A percentile compares a stretch with the other conserved stretches of the same genome.
These are phyloP conservation scores for Stephanodiscus triporus DNA, from an alignment of 108 stramenopile species.

Conservation along the genomic window DNA sequence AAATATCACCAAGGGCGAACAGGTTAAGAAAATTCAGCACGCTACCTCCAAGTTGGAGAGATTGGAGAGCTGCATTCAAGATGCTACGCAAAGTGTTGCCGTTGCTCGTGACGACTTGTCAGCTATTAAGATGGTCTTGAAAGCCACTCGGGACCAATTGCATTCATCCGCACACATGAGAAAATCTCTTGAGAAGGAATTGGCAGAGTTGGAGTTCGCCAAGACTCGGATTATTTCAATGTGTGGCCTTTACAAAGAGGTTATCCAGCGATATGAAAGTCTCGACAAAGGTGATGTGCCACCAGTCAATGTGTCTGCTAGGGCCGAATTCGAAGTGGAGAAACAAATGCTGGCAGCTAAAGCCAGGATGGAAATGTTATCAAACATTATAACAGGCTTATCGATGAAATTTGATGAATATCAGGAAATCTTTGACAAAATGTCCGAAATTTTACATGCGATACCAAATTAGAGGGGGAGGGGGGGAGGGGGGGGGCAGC, in stretches of 20 bases:
- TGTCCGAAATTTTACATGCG: slow-evolving; percentile 19
- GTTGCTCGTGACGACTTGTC: slow-evolving; percentile 14
- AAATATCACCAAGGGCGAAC: slow-evolving; percentile 25
- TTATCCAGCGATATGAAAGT: slow-evolving; percentile 33
- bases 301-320: slow-evolving; percentile 16
- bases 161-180: not conserved
- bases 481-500: no score
- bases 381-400: slow-evolving; percentile 34
- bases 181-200: slow-evolving; percentile 17
- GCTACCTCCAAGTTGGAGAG: slow-evolving; percentile 6
- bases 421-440: slow-evolving; percentile 41
- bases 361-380: slow-evolving; percentile 27
- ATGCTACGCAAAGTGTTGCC: slow-evolving; percentile 1
- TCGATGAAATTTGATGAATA: slow-evolving; percentile 29
- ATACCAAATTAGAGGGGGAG: no score
- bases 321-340: slow-evolving; percentile 27
- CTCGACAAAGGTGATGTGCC: slow-evolving; percentile 31
- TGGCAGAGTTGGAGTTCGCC: slow-evolving; percentile 30
- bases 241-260: slow-evolving; percentile 20
- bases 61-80: slow-evolving; percentile 9
- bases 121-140: slow-evolving; percentile 13
- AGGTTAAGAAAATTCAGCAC: slow-evolving; percentile 25
- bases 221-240: slow-evolving; percentile 25
- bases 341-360: slow-evolving; percentile 16
- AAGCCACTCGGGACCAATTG: not conserved